A percentile compares a stretch with the other conserved stretches of the same genome.
Conservation (phyloP, 2,329 filamentous ascomycete genomes). For the Verticillium alfalfae region DNA sequence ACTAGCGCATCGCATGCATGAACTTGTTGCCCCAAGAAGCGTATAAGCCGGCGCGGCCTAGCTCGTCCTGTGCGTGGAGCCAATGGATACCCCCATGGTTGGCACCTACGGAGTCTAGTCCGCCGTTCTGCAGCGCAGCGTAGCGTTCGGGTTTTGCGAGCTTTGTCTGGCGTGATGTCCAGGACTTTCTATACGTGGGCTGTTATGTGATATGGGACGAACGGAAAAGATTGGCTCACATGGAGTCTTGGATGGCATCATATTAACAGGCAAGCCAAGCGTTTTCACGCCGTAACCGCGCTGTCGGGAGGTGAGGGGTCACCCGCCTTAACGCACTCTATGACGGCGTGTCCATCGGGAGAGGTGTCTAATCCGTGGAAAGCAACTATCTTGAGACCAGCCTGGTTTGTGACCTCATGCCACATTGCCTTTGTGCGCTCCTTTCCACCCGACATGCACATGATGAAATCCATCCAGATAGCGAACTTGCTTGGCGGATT, state of each 20-base stretch:
- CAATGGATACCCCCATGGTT: neutral
- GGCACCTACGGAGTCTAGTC: neutral
- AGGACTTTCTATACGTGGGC: neutral
- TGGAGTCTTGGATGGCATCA: neutral
- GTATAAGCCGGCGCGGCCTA: neutral
- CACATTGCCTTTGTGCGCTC: conserved; percentile 21
- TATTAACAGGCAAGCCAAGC: neutral
- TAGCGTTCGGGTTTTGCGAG: no score
- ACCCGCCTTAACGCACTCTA: conserved; percentile 13
- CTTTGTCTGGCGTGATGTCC: neutral
- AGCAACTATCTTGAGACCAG: conserved; percentile 20
- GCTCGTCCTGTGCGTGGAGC: neutral
- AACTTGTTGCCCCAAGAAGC: neutral
- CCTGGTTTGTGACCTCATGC: conserved; percentile 13
- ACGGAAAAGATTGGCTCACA: neutral
- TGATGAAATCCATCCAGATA: conserved; percentile 21
- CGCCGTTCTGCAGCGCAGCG: neutral
- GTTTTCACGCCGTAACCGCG: neutral
- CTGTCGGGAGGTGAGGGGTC: neutral
- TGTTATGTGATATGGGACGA: neutral
- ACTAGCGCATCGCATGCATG: neutral
- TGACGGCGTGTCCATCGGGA: conserved; percentile 8
- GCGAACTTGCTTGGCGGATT: conserved; percentile 18
- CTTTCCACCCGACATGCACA: conserved; percentile 25
- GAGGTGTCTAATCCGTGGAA: conserved; percentile 10